Evolutionary conservation across 2,329 filamentous ascomycete species (phyloP).

Genomic region (Cordyceps cateniannulata): DNA sequence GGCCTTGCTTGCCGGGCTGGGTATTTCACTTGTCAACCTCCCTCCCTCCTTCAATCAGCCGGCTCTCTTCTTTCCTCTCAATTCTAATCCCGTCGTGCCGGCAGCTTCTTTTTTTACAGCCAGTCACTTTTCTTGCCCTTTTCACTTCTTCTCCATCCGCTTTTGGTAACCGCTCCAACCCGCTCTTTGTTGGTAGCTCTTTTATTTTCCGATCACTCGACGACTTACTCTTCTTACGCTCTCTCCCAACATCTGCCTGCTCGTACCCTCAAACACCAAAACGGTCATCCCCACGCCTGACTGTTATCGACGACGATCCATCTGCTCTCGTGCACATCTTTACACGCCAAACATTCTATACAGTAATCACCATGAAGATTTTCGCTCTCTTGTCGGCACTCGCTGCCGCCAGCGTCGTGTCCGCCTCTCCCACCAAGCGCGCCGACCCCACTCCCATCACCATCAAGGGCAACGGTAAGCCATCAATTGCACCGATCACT

Average conservation of each 20-base stretch:
- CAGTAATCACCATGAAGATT: constrained; percentile 40
- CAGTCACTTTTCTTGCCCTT: constrained; percentile 19
- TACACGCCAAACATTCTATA: constrained; percentile 8
- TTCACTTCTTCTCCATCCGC: neutral
- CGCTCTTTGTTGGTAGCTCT: constrained; percentile 32
- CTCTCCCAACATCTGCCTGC: constrained; percentile 15
- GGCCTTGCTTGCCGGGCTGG: neutral
- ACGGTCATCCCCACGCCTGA: constrained; percentile 10
- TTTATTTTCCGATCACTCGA: constrained; percentile 13
- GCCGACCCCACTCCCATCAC: constrained; percentile 43
- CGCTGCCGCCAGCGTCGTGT: constrained; percentile 37
- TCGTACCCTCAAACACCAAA: constrained; percentile 5
- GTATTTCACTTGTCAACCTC: constrained; percentile 8
- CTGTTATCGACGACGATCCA: constrained; percentile 7
- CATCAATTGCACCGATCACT: neutral
- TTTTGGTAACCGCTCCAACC: constrained; percentile 23
- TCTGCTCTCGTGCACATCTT: neutral
- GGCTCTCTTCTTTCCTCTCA: constrained; percentile 7
- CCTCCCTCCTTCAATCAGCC: constrained; percentile 15
- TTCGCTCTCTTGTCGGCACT: constrained; percentile 41
- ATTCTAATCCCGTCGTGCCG: constrained; percentile 14
- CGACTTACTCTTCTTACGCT: constrained; percentile 15
- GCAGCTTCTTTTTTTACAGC: constrained; percentile 12
- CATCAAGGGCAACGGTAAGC: constrained; percentile 51
- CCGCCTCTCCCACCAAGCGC: constrained; percentile 48